phyloP scores from a whole-genome alignment of 1,139 yeast genomes.

The Protomyces inundatus region DNA sequence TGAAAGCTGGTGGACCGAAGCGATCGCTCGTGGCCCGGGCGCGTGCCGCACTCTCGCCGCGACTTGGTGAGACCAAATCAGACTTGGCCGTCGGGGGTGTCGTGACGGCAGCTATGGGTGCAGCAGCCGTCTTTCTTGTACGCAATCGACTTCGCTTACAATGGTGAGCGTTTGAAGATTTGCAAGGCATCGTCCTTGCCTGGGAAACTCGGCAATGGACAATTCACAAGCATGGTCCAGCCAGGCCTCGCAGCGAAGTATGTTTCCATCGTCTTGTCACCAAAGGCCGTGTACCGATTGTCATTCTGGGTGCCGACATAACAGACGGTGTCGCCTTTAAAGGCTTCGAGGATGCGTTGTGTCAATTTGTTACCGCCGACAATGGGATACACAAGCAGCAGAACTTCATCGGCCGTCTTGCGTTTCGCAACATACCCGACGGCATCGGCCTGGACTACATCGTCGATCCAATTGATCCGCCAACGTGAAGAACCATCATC shows the following conservation, averaged over 20 bases:
- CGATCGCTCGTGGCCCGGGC: neutral
- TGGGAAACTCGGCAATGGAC: slow-evolving; percentile 15
- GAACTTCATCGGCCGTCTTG: slow-evolving; percentile 7
- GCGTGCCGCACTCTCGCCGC: neutral
- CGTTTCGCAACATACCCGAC: neutral
- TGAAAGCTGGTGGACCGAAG: neutral
- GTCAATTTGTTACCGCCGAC: slow-evolving; percentile 3
- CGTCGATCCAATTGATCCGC: slow-evolving; percentile 7
- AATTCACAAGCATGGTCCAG: slow-evolving; percentile 1
- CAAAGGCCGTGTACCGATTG: slow-evolving; percentile 17
- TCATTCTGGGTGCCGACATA: slow-evolving; percentile 21
- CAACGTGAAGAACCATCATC: slow-evolving; percentile 9
- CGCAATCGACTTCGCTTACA: neutral
- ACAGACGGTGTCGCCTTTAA: slow-evolving; percentile 9
- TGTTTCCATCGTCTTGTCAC: slow-evolving; percentile 10
- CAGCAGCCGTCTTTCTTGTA: neutral
- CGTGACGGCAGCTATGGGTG: neutral
- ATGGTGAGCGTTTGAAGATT: neutral
- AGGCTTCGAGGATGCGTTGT: neutral
- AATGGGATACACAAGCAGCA: slow-evolving; percentile 21
- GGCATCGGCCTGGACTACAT: slow-evolving; percentile 8
- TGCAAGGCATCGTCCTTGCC: slow-evolving; percentile 22
- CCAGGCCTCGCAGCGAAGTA: neutral
- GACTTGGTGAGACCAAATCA: neutral
- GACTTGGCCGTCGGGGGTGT: neutral